Evolutionary conservation across 1,139 yeast genomes (phyloP).

Genomic region (Hansenula anomala): DNA sequence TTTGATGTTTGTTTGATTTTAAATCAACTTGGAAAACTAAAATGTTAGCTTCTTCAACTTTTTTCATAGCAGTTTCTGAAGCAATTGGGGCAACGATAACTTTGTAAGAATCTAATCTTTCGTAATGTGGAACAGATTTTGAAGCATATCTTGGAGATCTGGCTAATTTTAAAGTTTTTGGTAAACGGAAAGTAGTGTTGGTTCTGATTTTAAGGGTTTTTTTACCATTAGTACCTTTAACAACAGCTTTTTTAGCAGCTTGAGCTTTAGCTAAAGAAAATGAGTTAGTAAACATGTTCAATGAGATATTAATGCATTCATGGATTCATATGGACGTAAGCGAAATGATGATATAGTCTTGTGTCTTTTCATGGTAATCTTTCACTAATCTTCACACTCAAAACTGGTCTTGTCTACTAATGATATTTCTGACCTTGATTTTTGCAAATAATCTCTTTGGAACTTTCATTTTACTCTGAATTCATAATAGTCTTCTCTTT

Average conservation of each 20-base stretch:
- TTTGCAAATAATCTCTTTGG: no score
- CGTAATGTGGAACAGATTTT: conserved; percentile 96
- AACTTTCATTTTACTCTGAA: no score
- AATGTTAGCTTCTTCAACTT: conserved; percentile 99
- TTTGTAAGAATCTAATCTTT: conserved; percentile 96
- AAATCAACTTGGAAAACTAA: conserved; percentile 97
- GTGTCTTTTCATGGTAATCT: no score
- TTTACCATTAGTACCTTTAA: conserved; percentile 93
- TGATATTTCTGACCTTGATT: no score
- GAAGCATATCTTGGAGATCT: conserved; percentile 94
- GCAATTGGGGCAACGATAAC: conserved; percentile 93
- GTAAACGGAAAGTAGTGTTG: conserved; percentile 92
- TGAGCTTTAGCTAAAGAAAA: conserved; percentile 65
- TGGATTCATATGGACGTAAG: no score
- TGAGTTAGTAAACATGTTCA: conserved; percentile 17
- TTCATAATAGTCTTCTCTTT: no score
- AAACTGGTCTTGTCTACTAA: no score
- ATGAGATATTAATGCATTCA: no score
- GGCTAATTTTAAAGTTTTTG: conserved; percentile 93
- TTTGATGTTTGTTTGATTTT: conserved; percentile 97
- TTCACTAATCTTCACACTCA: no score
- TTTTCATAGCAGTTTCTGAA: conserved; percentile 98
- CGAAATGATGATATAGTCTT: no score
- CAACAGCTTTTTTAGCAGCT: conserved; percentile 98
- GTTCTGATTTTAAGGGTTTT: conserved; percentile 94